Conservation (phyloP, 2,329 filamentous ascomycete species). For the Aspergillus hortae region DNA sequence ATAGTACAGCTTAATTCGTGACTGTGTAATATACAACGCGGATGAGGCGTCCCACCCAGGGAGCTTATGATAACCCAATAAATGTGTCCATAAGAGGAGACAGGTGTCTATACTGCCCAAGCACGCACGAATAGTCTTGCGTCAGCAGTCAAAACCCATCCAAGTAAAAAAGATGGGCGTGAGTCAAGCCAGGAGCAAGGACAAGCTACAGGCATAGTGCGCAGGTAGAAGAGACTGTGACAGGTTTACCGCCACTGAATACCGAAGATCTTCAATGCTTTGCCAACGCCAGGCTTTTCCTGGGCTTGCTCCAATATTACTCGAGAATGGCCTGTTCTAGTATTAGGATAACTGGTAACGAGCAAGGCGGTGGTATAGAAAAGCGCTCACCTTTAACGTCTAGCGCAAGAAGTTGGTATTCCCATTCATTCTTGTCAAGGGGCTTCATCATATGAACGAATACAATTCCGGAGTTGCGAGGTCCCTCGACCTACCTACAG, state of each 20-base stretch:
- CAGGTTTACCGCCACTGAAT: constrained; percentile 43
- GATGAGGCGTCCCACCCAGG: too few relatives aligned
- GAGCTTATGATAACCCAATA: too few relatives aligned
- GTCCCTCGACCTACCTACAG: constrained; percentile 65
- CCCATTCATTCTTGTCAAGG: constrained; percentile 62
- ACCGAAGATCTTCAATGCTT: constrained; percentile 49
- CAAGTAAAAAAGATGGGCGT: too few relatives aligned
- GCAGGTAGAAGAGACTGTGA: too few relatives aligned
- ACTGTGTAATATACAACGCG: too few relatives aligned
- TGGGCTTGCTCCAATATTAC: constrained; percentile 45
- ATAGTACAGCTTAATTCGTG: too few relatives aligned
- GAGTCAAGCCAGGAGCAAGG: too few relatives aligned
- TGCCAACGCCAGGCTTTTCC: constrained; percentile 37
- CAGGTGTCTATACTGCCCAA: too few relatives aligned
- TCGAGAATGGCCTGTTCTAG: constrained; percentile 38
- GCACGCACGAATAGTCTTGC: too few relatives aligned
- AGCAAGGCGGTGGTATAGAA: background rate
- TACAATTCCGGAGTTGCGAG: constrained; percentile 68
- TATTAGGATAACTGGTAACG: constrained; percentile 3
- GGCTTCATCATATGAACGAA: constrained; percentile 73
- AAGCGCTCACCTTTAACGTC: constrained; percentile 64
- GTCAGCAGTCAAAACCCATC: too few relatives aligned
- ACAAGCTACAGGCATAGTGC: too few relatives aligned
- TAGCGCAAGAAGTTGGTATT: constrained; percentile 76
- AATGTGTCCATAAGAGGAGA: too few relatives aligned